These are phyloP conservation scores for Goffeauzyma gilvescens DNA, from an alignment of 768 basidiomycete genomes.

Conservation along the genomic window DNA sequence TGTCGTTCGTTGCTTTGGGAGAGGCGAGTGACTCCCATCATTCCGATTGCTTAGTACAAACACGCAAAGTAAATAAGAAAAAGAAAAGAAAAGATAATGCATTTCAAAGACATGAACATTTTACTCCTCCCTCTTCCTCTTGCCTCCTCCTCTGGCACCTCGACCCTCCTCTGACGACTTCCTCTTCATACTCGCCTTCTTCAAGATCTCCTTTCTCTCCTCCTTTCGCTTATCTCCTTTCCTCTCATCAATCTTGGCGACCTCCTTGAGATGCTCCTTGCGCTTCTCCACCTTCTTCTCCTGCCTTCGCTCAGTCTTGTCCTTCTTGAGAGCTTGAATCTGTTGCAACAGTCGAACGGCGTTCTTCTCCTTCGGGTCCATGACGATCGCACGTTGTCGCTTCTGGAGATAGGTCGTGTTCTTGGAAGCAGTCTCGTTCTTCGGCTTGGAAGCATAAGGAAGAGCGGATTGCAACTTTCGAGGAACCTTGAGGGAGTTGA, in stretches of 20 bases:
- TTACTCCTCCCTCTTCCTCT: conserved; percentile 14
- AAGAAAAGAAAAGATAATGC: neutral
- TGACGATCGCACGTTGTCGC: conserved; percentile 79
- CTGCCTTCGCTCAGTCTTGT: conserved; percentile 55
- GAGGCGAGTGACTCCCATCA: too few species aligned
- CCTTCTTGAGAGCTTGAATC: conserved; percentile 75
- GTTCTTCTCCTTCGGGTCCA: conserved; percentile 88
- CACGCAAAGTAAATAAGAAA: too few species aligned
- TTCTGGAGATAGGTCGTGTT: conserved; percentile 75
- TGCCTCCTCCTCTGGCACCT: conserved; percentile 17
- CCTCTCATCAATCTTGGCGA: conserved; percentile 40
- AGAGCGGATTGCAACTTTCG: conserved; percentile 75
- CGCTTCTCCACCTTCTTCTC: conserved; percentile 74
- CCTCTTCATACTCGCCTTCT: conserved; percentile 26
- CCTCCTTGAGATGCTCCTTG: conserved; percentile 48
- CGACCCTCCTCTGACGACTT: conserved; percentile 21
- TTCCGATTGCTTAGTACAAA: too few species aligned
- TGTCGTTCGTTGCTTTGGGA: too few species aligned
- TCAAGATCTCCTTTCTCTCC: conserved; percentile 27
- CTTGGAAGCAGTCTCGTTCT: conserved; percentile 54
- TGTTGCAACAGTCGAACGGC: conserved; percentile 82
- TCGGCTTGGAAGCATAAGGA: conserved; percentile 84
- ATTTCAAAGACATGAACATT: neutral
- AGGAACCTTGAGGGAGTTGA: conserved; percentile 75
- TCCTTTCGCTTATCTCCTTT: conserved; percentile 27